These are phyloP conservation scores for Platanthera guangdongensis DNA, from an alignment of 106 monocot genomes.

Conservation along the genomic window DNA sequence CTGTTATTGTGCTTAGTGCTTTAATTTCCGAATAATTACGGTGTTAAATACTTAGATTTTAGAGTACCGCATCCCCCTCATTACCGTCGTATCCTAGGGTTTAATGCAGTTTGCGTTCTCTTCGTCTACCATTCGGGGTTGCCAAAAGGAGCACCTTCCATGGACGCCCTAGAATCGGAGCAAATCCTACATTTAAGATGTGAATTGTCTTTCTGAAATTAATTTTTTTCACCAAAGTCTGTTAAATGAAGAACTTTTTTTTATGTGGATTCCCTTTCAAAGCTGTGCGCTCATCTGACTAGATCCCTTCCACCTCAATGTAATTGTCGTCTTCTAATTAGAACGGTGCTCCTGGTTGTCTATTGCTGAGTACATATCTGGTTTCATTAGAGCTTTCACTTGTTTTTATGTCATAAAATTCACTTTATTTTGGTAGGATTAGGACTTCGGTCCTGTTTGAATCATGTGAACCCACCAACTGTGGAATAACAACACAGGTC, in stretches of 20 bases:
- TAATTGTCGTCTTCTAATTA: not conserved
- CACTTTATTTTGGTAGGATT: not conserved
- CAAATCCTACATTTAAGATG: too few relatives aligned
- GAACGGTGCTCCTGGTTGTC: not conserved
- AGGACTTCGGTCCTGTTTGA: not conserved
- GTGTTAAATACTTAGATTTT: not conserved
- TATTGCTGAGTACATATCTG: not conserved
- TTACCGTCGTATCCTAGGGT: not conserved
- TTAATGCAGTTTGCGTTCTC: not conserved
- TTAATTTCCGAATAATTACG: not conserved
- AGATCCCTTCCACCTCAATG: not conserved
- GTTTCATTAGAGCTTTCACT: not conserved
- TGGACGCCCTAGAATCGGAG: not conserved
- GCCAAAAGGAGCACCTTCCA: not conserved
- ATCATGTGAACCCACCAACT: too few relatives aligned
- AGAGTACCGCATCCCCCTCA: too few relatives aligned
- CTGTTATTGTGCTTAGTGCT: not conserved
- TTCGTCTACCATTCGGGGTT: not conserved
- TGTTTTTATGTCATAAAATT: not conserved
- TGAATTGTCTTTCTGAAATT: not conserved
- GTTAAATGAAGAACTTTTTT: not conserved
- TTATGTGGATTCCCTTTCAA: not conserved
- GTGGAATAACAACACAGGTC: too few relatives aligned
- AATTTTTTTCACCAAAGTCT: not conserved
- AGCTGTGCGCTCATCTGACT: not conserved